Evolutionary conservation across 2,329 filamentous ascomycete genomes (phyloP).

Genomic region (Aspergillus sp.): DNA sequence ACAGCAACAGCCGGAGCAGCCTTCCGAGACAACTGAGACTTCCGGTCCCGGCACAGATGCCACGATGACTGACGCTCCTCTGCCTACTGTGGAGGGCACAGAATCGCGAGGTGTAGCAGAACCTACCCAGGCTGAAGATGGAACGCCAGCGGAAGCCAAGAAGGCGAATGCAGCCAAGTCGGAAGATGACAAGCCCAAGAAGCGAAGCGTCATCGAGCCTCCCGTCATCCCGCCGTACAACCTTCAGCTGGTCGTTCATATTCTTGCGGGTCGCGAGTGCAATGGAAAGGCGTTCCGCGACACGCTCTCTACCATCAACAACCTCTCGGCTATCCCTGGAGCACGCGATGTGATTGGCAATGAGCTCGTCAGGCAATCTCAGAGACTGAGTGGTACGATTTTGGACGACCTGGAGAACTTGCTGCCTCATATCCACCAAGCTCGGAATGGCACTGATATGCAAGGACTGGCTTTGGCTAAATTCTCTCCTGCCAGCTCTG

Average conservation of each 20-base stretch:
- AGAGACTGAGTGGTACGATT: constrained; percentile 74
- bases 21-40: constrained; percentile 15
- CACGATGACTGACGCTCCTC: constrained; percentile 31
- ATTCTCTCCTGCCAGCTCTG: constrained; percentile 90
- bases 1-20: constrained; percentile 19
- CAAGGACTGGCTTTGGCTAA: constrained; percentile 89
- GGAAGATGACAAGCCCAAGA: constrained; percentile 42
- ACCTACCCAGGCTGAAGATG: constrained; percentile 23
- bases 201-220: constrained; percentile 61
- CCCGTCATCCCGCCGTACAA: constrained; percentile 84
- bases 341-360: constrained; percentile 87
- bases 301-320: constrained; percentile 97
- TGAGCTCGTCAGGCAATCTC: constrained; percentile 81
- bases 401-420: constrained; percentile 76
- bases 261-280: constrained; percentile 91
- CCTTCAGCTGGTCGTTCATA: constrained; percentile 87
- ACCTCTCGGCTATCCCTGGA: constrained; percentile 83
- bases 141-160: constrained; percentile 17
- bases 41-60: constrained; percentile 27
- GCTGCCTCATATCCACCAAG: constrained; percentile 75
- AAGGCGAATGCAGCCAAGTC: constrained; percentile 33
- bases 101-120: constrained; percentile 18
- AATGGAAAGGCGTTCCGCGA: constrained; percentile 97
- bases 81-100: constrained; percentile 23
- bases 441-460: constrained; percentile 83